Evolutionary conservation across 768 basidiomycete species (phyloP), one percentile per base, ranked within the genome.

Genomic region (Macrocybe gigantea): DNA sequence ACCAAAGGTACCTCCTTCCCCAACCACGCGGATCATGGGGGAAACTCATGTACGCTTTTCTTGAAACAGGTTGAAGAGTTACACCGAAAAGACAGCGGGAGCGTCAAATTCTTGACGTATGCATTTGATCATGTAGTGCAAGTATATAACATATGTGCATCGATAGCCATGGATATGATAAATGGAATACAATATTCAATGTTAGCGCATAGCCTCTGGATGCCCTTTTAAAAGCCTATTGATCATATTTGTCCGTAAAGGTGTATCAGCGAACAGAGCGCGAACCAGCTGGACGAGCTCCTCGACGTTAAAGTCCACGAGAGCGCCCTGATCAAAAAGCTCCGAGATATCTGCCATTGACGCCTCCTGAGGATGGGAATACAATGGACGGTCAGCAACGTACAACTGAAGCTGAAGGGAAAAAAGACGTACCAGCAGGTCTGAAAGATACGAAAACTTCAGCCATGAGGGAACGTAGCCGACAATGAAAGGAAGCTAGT

Each of bases 401-500:
- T 38, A 5, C 15, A 1, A 39, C 33, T 22, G 22, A 12, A 12
- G n/a, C 14, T 9, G n/a, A 31, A 43, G 6, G 15, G 36, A 40
- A 46, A n/a, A 53, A 44, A 3, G 29, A 73, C 87, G 40, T 50
- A 93, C 93, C 73, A 97, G 63, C 9, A 97, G 75, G 63, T 96
- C 93, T 1, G 90, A 90, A 5, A 96, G 74, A 64, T 97, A 97
- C 13, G 88, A 92, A 64, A 90, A 95, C 64, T 95, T 95, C 56
- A 96, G 73, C 94, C 94, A 97, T 9, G 81, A 84, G 1, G 90
- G 87, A n/a, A 94, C 89, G 53, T 90, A 91, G 0, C 81, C 82
- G 1, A 85, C 86, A 6, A 91, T 82, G 41, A 87, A 82, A 0
- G 89, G 85, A 13, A 84, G 74, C 79, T 87, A 38, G n/a, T 41